Evolutionary conservation across 768 basidiomycete genomes (phyloP).

Genomic region (Mycena vitilis): DNA sequence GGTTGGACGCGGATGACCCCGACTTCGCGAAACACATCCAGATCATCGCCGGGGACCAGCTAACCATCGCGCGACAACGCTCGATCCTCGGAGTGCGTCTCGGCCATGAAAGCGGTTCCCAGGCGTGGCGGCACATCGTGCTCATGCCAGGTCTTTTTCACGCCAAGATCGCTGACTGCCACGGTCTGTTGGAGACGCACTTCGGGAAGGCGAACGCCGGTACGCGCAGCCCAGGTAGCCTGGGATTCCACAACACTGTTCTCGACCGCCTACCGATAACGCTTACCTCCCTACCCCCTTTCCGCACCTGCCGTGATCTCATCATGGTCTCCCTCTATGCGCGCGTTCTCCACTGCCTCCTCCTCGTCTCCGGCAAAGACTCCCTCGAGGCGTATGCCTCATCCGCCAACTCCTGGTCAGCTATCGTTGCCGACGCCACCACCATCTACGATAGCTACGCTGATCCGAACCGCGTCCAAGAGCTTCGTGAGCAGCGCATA

Average conservation of each 20-base stretch:
- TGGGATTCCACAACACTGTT: conserved; percentile 36
- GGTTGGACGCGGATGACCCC: conserved; percentile 16
- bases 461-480: conserved; percentile 26
- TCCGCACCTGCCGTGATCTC: conserved; percentile 44
- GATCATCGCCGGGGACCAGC: conserved; percentile 37
- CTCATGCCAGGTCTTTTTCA: conserved; percentile 37
- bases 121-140: conserved; percentile 23
- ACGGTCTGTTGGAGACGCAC: conserved; percentile 36
- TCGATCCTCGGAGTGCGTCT: conserved; percentile 28
- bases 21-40: conserved; percentile 19
- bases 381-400: conserved; percentile 26
- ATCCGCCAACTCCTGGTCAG: conserved; percentile 6
- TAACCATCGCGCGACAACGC: conserved; percentile 33
- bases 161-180: conserved; percentile 37
- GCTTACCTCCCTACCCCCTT: conserved; percentile 41
- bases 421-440: conserved; percentile 9
- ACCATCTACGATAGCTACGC: conserved; percentile 20
- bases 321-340: conserved; percentile 45
- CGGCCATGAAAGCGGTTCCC: conserved; percentile 29
- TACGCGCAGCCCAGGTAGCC: conserved; percentile 29
- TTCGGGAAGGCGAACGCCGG: conserved; percentile 29
- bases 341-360: conserved; percentile 42
- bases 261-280: conserved; percentile 43
- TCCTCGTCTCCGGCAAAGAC: conserved; percentile 31
- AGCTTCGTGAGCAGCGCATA: conserved; percentile 30